Base-by-base conservation (phyloP, 768 basidiomycete genomes). In the Vishniacozyma victoriae region DNA sequence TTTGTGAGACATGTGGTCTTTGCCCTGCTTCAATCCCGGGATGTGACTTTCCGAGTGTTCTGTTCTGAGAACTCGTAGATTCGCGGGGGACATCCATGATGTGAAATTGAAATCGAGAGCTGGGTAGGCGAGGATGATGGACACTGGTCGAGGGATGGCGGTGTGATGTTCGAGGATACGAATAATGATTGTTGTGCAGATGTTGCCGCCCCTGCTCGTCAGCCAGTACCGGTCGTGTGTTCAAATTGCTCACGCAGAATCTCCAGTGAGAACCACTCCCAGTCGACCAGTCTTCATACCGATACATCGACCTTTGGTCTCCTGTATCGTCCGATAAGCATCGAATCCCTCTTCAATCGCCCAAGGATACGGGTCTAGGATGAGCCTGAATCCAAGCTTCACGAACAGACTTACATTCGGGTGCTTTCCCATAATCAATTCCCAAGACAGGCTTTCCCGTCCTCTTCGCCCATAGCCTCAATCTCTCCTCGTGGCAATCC, bases 21-120 rank as follows among this genome's bases (percentile, higher is more conserved):
- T 96, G 66, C 86, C 86, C 54, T 82, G 83, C 37, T 75, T 78
- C 52, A 92, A 73, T 0, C 84, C 83, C 22, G 85, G 80, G 13
- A 96, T 75, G 69, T 87, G 80, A 0, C 85, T 81, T 13, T 85
- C 83, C 1, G 89, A 90, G 64, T 89, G 87, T 69, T 97, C 92
- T 2, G 85, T 80, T 44, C 85, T 80, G 13, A 97, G 76, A 23
- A 93, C 85, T 4, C 81, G 82, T 47, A 96, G 76, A 69, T 96
- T 82, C 16, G 79, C 79, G 7, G 82, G 72, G 11, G 74, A 82
- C 74, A 75, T 75, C 93, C 93, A 97, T 18, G 91, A 93, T 0
- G 89, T 90, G 64, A 93, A 96, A 70, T 97, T 96, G 76, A 99
- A 97, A 71, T 97, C 92, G 37, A 97, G 78, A 20, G 86, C 86